Conservation (phyloP, 345 rosid species). For the Hypericum perforatum region DNA sequence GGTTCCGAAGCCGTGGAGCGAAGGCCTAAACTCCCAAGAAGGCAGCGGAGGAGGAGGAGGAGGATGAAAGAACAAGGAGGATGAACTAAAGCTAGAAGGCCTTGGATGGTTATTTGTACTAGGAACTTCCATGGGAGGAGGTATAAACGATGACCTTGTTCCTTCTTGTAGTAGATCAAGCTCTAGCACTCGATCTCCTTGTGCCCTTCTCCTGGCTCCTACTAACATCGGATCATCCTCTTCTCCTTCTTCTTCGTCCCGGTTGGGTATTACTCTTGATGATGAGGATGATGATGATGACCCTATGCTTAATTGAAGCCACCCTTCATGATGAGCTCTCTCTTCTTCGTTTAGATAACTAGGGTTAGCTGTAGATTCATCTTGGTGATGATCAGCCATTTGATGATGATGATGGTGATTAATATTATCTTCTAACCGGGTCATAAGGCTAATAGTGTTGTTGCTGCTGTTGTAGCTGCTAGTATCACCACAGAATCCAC, state of each 20-base stretch:
- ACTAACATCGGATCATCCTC: too few species aligned
- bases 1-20: background rate
- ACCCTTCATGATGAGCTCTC: slow-evolving; percentile 35
- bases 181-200: slow-evolving; percentile 36
- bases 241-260: background rate
- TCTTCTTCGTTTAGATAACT: slow-evolving; percentile 26
- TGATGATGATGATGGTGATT: slow-evolving; percentile 28
- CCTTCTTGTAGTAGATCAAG: slow-evolving; percentile 55
- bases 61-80: slow-evolving; percentile 20
- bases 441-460: slow-evolving; percentile 28
- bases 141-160: background rate
- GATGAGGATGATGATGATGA: slow-evolving; percentile 13
- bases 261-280: slow-evolving; percentile 12
- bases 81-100: slow-evolving; percentile 11
- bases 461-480: slow-evolving; percentile 9
- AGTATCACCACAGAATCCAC: slow-evolving; percentile 30
- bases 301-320: slow-evolving; percentile 84
- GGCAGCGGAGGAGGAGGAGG: slow-evolving; percentile 19
- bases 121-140: slow-evolving; percentile 31
- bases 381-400: slow-evolving; percentile 50
- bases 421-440: slow-evolving; percentile 38
- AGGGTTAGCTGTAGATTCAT: slow-evolving; percentile 60
- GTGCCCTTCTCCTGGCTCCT: slow-evolving; percentile 9
- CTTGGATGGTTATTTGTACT: slow-evolving; percentile 21
- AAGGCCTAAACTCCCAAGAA: slow-evolving; percentile 57